A percentile compares a stretch with the other conserved stretches of the same genome.
phyloP scores from a whole-genome alignment of 805 yeast species.

The Saturnispora sanitii region DNA sequence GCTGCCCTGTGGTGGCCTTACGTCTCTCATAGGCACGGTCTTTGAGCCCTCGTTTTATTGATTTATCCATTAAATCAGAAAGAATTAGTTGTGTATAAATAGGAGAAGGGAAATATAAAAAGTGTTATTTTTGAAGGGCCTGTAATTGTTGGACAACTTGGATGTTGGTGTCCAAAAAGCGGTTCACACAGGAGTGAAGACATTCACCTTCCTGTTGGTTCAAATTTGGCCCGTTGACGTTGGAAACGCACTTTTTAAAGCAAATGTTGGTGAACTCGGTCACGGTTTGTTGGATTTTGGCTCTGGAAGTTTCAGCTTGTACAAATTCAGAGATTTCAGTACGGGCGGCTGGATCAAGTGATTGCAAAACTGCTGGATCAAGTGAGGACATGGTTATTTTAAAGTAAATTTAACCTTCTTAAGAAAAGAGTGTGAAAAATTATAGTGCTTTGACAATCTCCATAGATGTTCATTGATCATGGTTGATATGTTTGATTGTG shows the following conservation, averaged over 20 bases:
- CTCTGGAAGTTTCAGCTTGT: constrained; percentile 75
- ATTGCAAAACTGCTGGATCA: constrained; percentile 20
- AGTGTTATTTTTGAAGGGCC: constrained; percentile 14
- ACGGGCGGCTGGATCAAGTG: constrained; percentile 58
- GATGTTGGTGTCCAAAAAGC: constrained; percentile 82
- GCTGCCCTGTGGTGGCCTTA: constrained; percentile 65
- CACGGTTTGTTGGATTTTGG: constrained; percentile 78
- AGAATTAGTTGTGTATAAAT: not conserved
- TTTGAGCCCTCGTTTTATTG: constrained; percentile 55
- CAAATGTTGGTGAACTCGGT: constrained; percentile 87
- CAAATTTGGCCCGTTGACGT: constrained; percentile 39
- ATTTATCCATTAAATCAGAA: constrained; percentile 27
- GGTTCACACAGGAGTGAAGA: constrained; percentile 68
- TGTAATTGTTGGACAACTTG: constrained; percentile 54
- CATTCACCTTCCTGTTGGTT: constrained; percentile 58
- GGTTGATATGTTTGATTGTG: no score
- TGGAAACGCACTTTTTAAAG: constrained; percentile 70
- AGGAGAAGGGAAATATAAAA: no score
- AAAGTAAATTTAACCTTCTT: no score
- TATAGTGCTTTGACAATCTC: not conserved
- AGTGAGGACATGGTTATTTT: constrained; percentile 14
- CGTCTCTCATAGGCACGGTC: constrained; percentile 73
- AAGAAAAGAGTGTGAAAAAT: not conserved
- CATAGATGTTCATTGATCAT: no score
- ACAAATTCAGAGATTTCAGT: constrained; percentile 67